A percentile compares a stretch with the other conserved stretches of the same genome.
Conservation (phyloP, 2,329 filamentous ascomycete genomes). For the Aspergillus novoparasiticus region DNA sequence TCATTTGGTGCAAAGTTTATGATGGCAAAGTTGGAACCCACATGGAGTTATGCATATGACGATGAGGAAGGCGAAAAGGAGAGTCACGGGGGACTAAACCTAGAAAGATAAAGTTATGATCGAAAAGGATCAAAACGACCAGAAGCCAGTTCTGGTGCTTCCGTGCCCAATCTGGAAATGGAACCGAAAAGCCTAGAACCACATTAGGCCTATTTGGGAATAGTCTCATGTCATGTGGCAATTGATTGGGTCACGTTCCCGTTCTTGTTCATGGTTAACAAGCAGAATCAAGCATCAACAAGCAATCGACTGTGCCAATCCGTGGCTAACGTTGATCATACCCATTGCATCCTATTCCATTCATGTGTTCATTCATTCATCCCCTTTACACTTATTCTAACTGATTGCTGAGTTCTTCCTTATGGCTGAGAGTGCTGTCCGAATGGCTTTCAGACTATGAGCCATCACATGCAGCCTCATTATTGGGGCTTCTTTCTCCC, state of each 20-base stretch:
- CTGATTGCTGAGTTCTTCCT: background rate
- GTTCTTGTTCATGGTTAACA: background rate
- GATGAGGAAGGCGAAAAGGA: background rate
- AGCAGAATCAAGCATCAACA: background rate
- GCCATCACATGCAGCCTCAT: conserved; percentile 3
- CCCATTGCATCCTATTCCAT: too few relatives aligned
- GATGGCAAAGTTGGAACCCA: background rate
- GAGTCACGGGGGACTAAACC: background rate
- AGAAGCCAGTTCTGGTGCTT: background rate
- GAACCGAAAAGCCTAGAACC: background rate
- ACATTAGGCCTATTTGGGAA: background rate
- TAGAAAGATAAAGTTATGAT: background rate
- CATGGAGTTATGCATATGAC: background rate
- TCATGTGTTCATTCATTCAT: too few relatives aligned
- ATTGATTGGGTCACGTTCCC: background rate
- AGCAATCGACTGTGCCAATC: background rate
- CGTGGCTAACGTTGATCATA: background rate
- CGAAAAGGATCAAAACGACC: background rate
- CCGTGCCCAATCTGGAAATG: background rate
- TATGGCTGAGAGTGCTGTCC: background rate
- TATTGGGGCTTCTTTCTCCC: background rate
- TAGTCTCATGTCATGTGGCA: background rate
- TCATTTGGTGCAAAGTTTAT: background rate
- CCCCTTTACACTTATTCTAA: too few relatives aligned
- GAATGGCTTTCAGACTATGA: background rate